A percentile compares a stretch with the other conserved stretches of the same genome.
These are phyloP conservation scores for Limonomyces culmigenus DNA, from an alignment of 1,284 basidiomycete genomes.

Conservation along the genomic window DNA sequence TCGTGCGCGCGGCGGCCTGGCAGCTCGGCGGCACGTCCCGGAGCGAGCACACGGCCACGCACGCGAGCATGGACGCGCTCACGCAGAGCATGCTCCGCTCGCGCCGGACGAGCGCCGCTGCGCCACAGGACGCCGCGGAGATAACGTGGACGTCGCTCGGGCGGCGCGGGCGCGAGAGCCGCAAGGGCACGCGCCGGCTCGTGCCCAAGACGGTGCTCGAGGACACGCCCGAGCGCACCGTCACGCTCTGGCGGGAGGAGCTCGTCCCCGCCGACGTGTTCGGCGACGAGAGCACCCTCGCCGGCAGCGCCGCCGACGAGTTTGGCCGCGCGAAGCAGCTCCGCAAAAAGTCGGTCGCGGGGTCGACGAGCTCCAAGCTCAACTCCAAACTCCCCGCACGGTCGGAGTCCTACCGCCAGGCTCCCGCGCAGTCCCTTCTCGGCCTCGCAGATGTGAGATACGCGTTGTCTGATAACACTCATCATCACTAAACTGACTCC, in stretches of 20 bases:
- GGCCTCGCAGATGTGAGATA: too few relatives aligned
- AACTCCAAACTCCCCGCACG: too few relatives aligned
- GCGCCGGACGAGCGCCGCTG: not conserved
- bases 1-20: too few relatives aligned
- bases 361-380: too few relatives aligned
- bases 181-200: conserved; percentile 5
- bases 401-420: too few relatives aligned
- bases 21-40: not conserved
- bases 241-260: conserved; percentile 19
- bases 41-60: not conserved
- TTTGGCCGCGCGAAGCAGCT: too few relatives aligned
- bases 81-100: not conserved
- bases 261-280: conserved; percentile 15
- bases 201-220: conserved; percentile 17
- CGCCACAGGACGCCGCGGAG: not conserved
- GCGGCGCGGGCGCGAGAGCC: not conserved
- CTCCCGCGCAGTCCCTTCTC: too few relatives aligned
- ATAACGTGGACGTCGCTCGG: not conserved
- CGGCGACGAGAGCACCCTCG: not conserved
- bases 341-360: too few relatives aligned
- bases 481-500: too few relatives aligned
- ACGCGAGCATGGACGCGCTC: not conserved
- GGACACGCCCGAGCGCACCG: conserved; percentile 17
- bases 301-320: too few relatives aligned
- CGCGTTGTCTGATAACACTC: too few relatives aligned